Evolutionary conservation across 768 basidiomycete species (phyloP), one percentile per base, ranked within the genome.

Genomic region (Cystofilobasidium bisporidii): DNA sequence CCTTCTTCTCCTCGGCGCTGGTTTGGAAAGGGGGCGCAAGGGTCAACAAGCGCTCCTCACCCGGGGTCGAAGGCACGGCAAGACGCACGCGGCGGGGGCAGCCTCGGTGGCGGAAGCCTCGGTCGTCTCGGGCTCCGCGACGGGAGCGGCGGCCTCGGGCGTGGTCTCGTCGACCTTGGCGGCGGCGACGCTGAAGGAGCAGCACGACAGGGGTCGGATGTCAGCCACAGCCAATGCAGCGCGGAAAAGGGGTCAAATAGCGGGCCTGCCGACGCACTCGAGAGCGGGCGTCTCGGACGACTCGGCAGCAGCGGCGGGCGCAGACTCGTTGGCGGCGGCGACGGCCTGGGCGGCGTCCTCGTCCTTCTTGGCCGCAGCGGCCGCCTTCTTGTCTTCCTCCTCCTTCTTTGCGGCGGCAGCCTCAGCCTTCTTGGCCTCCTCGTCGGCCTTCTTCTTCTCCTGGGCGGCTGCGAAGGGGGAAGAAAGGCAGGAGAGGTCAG

Each of bases 131-230:
- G 28, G 4, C 15, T 53, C 32, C 38, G 56, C 45, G 55, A 22
- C 65, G 58, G 41, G 58, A 32, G 36, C 11, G 40, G 59, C n/a
- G 41, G 28, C 65, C 65, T 61, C 61, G 24, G 65, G 26, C 22
- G 50, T 58, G 32, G 58, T 10, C 32, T 59, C 58, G 28, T 59
- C 38, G 36, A 24, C 36, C 28, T 30, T 41, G 36, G 38, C 58
- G 40, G 58, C 17, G 1, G 18, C 58, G 58, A 59, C 58, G 58
- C 12, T 56, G 53, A 17, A 41, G 10, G 43, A 43, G 17, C 17
- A 17, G 43, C 17, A 17, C 40, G 40, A 41, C 40, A 50, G 48
- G 10, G 24, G 22, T 50, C 12, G 24, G 48, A 6, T 26, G n/a
- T n/a, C n/a, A n/a, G n/a, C n/a, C n/a, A n/a, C n/a, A n/a, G n/a